These are phyloP conservation scores for Pezicula carpinea DNA, from an alignment of 2,329 filamentous ascomycete species.

Conservation along the genomic window DNA sequence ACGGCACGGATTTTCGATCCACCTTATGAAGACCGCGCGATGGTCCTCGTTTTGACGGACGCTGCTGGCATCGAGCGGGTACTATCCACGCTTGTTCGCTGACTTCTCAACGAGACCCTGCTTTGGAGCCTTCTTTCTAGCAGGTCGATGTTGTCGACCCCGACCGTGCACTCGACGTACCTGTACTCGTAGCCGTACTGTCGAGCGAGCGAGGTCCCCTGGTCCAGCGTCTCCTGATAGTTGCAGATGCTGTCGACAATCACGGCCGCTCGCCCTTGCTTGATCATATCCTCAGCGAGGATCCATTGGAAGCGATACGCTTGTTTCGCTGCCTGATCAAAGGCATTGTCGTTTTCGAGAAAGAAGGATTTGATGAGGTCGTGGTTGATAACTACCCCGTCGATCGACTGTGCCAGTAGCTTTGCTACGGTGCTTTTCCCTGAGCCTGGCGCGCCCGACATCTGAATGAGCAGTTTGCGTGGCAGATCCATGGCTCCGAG, in stretches of 20 bases:
- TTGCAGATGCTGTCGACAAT: constrained; percentile 36
- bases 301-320: constrained; percentile 33
- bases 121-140: constrained; percentile 25
- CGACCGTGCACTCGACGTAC: constrained; percentile 31
- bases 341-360: constrained; percentile 25
- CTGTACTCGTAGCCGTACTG: constrained; percentile 19
- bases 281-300: constrained; percentile 30
- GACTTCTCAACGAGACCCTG: constrained; percentile 26
- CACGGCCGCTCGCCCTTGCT: constrained; percentile 30
- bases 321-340: constrained; percentile 26
- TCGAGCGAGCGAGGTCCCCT: constrained; percentile 26
- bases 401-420: constrained; percentile 23
- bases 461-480: constrained; percentile 25
- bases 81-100: constrained; percentile 24
- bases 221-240: constrained; percentile 27
- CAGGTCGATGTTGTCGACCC: constrained; percentile 25
- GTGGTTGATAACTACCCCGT: constrained; percentile 32
- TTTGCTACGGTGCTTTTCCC: constrained; percentile 34
- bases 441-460: constrained; percentile 35
- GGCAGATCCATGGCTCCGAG: constrained; percentile 22
- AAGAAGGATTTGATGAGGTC: constrained; percentile 32
- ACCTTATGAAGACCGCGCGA: constrained; percentile 21
- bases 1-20: constrained; percentile 28
- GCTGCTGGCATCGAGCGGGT: constrained; percentile 18
- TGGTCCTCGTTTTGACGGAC: constrained; percentile 9